These are phyloP conservation scores for Peronospora belbahrii DNA, from an alignment of 352 stramenopile species.

Conservation along the genomic window DNA sequence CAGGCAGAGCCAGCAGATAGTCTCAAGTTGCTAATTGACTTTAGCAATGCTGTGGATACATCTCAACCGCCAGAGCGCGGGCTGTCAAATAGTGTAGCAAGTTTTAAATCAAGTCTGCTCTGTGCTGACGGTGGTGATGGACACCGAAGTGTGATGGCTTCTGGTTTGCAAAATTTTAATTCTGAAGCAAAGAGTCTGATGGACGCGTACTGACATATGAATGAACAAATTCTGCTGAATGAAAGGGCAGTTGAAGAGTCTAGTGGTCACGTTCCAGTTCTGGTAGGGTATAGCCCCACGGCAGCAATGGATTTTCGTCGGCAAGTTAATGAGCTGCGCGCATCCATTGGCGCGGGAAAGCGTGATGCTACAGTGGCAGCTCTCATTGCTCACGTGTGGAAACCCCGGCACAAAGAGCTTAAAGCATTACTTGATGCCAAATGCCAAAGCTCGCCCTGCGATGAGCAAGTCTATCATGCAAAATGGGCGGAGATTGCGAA, in stretches of 20 bases:
- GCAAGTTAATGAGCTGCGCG: constrained; percentile 32
- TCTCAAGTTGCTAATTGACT: constrained; percentile 4
- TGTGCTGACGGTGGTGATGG: neutral
- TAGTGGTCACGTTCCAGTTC: constrained; percentile 16
- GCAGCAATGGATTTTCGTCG: constrained; percentile 27
- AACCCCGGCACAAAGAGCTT: constrained; percentile 7
- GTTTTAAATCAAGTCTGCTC: neutral
- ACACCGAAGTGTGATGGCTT: neutral
- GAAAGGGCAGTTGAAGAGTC: constrained; percentile 28
- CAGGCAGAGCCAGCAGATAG: constrained; percentile 3
- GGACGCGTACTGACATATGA: constrained; percentile 29
- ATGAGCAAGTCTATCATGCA: constrained; percentile 16
- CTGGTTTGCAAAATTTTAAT: constrained; percentile 1
- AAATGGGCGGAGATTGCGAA: constrained; percentile 15
- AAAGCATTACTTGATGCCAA: constrained; percentile 5
- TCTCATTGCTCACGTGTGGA: constrained; percentile 27
- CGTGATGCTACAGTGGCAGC: constrained; percentile 36
- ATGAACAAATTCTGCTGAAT: constrained; percentile 37
- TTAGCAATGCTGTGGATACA: neutral
- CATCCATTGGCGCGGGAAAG: constrained; percentile 28
- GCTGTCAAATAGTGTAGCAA: neutral
- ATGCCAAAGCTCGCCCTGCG: neutral
- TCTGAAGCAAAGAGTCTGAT: constrained; percentile 16
- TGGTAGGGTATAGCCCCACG: constrained; percentile 17
- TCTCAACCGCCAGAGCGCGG: neutral